A percentile compares a stretch with the other conserved stretches of the same genome.
Evolutionary conservation across 2,329 filamentous ascomycete genomes (phyloP).

Genomic region (Eutypa lata): DNA sequence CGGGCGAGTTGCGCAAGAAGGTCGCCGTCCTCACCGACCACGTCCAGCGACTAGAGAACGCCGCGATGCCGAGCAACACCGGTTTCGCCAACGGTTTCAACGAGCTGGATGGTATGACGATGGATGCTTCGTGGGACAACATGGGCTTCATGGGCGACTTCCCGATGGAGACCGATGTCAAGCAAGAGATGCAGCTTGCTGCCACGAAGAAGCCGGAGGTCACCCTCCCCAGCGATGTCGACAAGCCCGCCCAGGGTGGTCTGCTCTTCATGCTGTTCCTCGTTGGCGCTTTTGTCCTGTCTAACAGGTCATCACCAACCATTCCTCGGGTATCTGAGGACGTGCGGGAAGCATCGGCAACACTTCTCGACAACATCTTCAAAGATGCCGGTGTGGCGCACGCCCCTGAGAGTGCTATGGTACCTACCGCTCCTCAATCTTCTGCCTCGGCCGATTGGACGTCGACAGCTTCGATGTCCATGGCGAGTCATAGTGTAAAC

Average conservation of each 20-base stretch:
- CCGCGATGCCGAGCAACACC: conserved; percentile 55
- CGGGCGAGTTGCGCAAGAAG: conserved; percentile 88
- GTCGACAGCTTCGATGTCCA: conserved; percentile 34
- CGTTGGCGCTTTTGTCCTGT: conserved; percentile 92
- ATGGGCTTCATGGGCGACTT: conserved; percentile 76
- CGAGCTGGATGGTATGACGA: conserved; percentile 79
- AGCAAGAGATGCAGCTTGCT: conserved; percentile 55
- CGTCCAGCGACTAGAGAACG: conserved; percentile 67
- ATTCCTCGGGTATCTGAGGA: conserved; percentile 79
- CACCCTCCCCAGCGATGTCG: conserved; percentile 44
- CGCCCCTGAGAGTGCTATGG: conserved; percentile 38
- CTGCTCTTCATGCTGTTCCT: conserved; percentile 94
- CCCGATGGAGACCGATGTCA: conserved; percentile 58
- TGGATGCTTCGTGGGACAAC: conserved; percentile 80
- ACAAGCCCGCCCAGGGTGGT: conserved; percentile 73
- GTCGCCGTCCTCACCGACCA: conserved; percentile 76
- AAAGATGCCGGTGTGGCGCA: conserved; percentile 69
- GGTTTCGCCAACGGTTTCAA: conserved; percentile 69
- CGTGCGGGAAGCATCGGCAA: conserved; percentile 73
- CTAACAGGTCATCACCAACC: conserved; percentile 69
- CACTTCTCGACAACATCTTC: conserved; percentile 76
- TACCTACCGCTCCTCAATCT: conserved; percentile 48
- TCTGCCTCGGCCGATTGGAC: conserved; percentile 47
- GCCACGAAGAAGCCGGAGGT: conserved; percentile 52
- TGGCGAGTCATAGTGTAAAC: conserved; percentile 43